Conservation (phyloP, 2,329 filamentous ascomycete genomes). For the Arthroderma sp. region DNA sequence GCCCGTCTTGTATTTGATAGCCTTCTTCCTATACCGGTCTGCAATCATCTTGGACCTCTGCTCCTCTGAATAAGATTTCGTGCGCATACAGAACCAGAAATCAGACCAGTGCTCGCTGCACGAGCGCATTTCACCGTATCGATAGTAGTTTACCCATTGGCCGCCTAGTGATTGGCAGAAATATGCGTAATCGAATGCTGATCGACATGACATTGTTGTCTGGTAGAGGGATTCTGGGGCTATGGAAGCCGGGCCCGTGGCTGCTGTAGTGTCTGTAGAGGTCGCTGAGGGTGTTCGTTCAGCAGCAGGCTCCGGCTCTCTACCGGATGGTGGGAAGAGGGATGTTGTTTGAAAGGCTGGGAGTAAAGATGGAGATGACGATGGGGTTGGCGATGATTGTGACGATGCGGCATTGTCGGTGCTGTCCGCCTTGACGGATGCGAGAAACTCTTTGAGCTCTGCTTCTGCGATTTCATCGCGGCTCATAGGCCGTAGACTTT, state of each 20-base stretch:
- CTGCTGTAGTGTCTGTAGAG: slow-evolving; percentile 14
- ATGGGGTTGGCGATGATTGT: slow-evolving; percentile 2
- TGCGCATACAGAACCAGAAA: slow-evolving; percentile 97
- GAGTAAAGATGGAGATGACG: slow-evolving; percentile 2
- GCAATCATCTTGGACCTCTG: slow-evolving; percentile 48
- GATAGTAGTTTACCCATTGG: slow-evolving; percentile 85
- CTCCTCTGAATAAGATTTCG: slow-evolving; percentile 47
- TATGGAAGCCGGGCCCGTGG: slow-evolving; percentile 19
- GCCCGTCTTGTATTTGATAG: slow-evolving; percentile 51
- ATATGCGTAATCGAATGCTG: slow-evolving; percentile 85
- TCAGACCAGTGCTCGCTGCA: slow-evolving; percentile 83
- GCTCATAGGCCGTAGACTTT: slow-evolving; percentile 1
- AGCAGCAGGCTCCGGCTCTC: neutral
- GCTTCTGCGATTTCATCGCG: slow-evolving; percentile 39
- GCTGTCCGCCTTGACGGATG: slow-evolving; percentile 29
- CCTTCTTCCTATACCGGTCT: slow-evolving; percentile 55
- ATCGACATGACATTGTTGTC: slow-evolving; percentile 72
- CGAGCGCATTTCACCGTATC: slow-evolving; percentile 60
- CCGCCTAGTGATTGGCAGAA: slow-evolving; percentile 86
- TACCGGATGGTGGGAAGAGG: slow-evolving; percentile 5
- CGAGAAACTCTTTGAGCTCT: slow-evolving; percentile 42
- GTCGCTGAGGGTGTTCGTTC: slow-evolving; percentile 9
- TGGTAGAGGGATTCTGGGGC: slow-evolving; percentile 61
- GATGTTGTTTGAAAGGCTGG: neutral
- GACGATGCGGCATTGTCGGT: slow-evolving; percentile 2